phyloP scores from a whole-genome alignment of 495 filamentous ascomycete species.

The Xylaria curta region DNA sequence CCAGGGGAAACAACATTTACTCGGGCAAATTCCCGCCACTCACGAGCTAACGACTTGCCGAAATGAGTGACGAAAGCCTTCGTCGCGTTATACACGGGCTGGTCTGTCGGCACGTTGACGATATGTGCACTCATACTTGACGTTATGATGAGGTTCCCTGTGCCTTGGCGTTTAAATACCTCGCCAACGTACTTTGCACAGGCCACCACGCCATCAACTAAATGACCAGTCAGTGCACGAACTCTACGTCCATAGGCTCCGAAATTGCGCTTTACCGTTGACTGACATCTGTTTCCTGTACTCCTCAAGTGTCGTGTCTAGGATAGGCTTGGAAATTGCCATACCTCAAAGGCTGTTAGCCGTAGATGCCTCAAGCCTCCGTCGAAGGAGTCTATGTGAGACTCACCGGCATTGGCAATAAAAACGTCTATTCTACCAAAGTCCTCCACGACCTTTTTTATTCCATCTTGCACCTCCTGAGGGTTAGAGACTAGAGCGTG shows the following conservation, averaged over 20 bases:
- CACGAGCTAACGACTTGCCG: conserved; percentile 64
- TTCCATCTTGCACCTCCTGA: conserved; percentile 52
- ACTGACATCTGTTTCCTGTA: conserved; percentile 53
- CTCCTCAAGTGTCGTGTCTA: conserved; percentile 55
- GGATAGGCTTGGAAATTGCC: conserved; percentile 57
- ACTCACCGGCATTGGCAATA: conserved; percentile 45
- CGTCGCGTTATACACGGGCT: conserved; percentile 67
- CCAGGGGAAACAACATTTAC: conserved; percentile 60
- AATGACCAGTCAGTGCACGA: conserved; percentile 39
- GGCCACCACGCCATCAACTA: conserved; percentile 61
- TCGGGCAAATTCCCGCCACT: conserved; percentile 74
- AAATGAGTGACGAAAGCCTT: conserved; percentile 61
- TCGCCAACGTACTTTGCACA: conserved; percentile 57
- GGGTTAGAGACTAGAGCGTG: conserved; percentile 55
- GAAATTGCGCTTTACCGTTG: conserved; percentile 34
- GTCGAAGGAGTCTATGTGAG: background rate
- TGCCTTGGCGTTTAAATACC: conserved; percentile 52
- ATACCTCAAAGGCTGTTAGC: conserved; percentile 43
- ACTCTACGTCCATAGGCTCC: conserved; percentile 29
- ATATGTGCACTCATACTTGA: conserved; percentile 67
- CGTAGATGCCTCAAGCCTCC: background rate
- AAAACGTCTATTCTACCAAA: conserved; percentile 53
- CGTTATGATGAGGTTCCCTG: conserved; percentile 51
- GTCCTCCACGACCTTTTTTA: conserved; percentile 48
- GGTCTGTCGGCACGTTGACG: conserved; percentile 68